Conservation (phyloP, 352 stramenopile genomes). For the Phytophthora foliorum region DNA sequence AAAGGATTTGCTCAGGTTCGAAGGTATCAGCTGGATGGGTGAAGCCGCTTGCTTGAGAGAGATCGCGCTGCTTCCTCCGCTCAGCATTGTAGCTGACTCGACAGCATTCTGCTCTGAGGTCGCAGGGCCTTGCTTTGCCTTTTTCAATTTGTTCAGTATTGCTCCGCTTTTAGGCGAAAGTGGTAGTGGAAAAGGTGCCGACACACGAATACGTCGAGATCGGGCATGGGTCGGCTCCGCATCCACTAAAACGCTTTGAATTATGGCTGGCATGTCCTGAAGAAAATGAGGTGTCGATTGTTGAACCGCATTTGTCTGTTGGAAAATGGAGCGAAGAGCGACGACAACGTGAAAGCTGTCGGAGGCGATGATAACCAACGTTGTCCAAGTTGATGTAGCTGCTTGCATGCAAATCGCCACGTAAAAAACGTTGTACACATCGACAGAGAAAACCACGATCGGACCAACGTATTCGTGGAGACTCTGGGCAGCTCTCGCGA, state of each 20-base stretch:
- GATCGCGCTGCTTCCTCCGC: neutral
- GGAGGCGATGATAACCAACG: neutral
- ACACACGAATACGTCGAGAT: neutral
- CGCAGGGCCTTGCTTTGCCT: too few relatives aligned
- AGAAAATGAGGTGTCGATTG: neutral
- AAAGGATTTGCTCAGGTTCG: too few relatives aligned
- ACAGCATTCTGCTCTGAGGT: too few relatives aligned
- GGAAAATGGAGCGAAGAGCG: conserved; percentile 15
- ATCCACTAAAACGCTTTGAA: neutral
- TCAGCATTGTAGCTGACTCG: too few relatives aligned
- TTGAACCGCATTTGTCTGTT: neutral
- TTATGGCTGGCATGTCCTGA: neutral
- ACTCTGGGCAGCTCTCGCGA: conserved; percentile 1
- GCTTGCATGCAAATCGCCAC: conserved; percentile 35
- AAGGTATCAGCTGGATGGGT: too few relatives aligned
- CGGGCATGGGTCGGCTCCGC: neutral
- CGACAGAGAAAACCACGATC: conserved; percentile 35
- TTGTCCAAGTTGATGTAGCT: conserved; percentile 3
- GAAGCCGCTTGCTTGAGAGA: too few relatives aligned
- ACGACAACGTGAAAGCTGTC: conserved; percentile 10
- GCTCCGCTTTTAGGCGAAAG: neutral
- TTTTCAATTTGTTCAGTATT: neutral
- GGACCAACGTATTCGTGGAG: conserved; percentile 21
- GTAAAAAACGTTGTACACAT: conserved; percentile 40
- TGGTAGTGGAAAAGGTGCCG: neutral